Conservation (phyloP, 345 rosid genomes). For the Pistacia vera region DNA sequence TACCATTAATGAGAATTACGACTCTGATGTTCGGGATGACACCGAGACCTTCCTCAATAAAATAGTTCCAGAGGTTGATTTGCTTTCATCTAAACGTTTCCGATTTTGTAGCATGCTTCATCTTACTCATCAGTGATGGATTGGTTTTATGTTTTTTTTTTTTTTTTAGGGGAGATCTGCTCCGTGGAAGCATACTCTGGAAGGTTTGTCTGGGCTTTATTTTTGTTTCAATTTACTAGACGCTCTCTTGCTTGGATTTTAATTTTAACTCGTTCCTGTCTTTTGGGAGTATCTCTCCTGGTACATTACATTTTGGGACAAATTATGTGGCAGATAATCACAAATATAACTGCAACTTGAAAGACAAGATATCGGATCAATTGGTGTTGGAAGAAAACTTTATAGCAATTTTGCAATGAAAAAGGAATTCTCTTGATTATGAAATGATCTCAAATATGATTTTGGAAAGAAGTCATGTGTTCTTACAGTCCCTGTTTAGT, state of each 20-base stretch:
- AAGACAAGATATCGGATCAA: neutral
- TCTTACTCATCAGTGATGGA: neutral
- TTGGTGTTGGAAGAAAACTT: neutral
- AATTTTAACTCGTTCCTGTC: too few relatives aligned
- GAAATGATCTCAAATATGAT: neutral
- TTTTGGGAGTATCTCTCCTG: too few relatives aligned
- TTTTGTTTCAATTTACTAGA: neutral
- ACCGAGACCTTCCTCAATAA: conserved; percentile 92
- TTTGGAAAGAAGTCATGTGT: neutral
- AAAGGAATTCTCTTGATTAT: neutral
- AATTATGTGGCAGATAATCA: neutral
- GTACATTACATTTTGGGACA: too few relatives aligned
- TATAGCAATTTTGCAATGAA: too few relatives aligned
- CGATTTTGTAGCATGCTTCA: neutral
- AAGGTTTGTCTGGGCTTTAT: conserved; percentile 48
- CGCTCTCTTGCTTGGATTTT: too few relatives aligned
- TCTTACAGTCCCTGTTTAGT: neutral
- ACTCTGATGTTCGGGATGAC: conserved; percentile 90
- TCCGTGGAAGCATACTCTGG: conserved; percentile 95
- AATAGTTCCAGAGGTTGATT: conserved; percentile 83
- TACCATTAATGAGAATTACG: conserved; percentile 94
- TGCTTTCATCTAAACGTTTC: neutral
- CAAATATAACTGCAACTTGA: neutral
- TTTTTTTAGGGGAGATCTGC: conserved; percentile 78
- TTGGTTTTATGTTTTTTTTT: neutral